Percentiles rank a stretch among this genome's conserved stretches.
These are phyloP conservation scores for Leccinum subfulvum DNA, from an alignment of 1,284 basidiomycete species.

Conservation along the genomic window DNA sequence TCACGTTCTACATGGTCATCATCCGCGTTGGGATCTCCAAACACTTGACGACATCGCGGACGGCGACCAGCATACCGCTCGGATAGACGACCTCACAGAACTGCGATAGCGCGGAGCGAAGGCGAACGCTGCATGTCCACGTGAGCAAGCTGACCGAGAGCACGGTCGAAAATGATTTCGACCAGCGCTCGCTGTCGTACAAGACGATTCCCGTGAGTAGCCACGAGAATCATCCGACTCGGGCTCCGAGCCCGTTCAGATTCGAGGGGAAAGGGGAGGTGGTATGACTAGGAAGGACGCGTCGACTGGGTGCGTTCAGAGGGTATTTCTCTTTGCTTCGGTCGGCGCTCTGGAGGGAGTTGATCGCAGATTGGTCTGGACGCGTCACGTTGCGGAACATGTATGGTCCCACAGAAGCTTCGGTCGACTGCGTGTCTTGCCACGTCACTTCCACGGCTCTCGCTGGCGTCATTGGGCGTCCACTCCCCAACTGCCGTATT, in stretches of 20 bases:
- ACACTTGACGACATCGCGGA: not conserved
- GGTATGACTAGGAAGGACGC: not conserved
- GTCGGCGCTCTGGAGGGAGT: not conserved
- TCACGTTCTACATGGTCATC: conserved; percentile 5
- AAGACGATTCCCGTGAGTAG: not conserved
- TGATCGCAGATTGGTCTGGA: no score
- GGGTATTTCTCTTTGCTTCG: not conserved
- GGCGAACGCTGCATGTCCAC: not conserved
- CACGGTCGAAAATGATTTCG: not conserved
- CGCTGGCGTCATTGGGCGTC: no score
- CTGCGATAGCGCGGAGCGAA: not conserved
- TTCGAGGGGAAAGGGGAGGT: not conserved
- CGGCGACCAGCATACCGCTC: not conserved
- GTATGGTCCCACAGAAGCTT: no score
- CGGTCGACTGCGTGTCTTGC: no score
- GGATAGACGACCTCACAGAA: not conserved
- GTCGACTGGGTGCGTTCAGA: not conserved
- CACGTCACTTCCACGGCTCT: no score
- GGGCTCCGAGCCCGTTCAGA: not conserved
- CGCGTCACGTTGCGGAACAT: no score
- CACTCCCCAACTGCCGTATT: no score
- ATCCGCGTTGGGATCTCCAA: not conserved
- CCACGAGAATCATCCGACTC: not conserved
- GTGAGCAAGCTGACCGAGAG: conserved; percentile 1
- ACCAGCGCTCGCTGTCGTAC: not conserved